Evolutionary conservation across 306 rosid genomes (phyloP).

Genomic region (Geum urbanum): DNA sequence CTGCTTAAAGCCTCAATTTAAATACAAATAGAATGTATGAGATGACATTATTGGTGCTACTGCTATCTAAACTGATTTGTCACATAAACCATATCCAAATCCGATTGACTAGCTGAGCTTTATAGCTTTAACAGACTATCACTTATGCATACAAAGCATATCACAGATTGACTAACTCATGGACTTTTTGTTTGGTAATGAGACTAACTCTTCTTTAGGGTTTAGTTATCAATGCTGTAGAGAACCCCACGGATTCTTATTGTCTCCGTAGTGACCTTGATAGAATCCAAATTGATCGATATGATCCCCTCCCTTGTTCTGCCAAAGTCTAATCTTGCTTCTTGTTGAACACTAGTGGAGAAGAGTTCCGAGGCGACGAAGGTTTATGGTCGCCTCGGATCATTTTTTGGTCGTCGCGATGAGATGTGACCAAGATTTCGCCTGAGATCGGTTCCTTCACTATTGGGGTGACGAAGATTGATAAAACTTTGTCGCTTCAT

Average conservation of each 20-base stretch:
- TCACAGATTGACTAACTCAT: background rate
- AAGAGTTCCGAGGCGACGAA: too few species aligned
- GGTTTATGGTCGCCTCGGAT: too few species aligned
- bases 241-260: background rate
- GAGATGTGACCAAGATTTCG: too few species aligned
- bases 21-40: slow-evolving; percentile 16
- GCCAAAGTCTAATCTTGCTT: background rate
- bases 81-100: background rate
- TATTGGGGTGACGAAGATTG: too few species aligned
- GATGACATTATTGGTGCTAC: slow-evolving; percentile 23
- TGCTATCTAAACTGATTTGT: slow-evolving; percentile 15
- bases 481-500: too few species aligned
- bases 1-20: background rate
- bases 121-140: background rate
- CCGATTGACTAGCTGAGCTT: background rate
- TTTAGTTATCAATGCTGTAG: slow-evolving; percentile 1
- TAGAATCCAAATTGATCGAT: background rate
- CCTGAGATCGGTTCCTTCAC: too few species aligned
- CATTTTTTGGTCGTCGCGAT: too few species aligned
- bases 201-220: slow-evolving; percentile 7
- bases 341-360: too few species aligned
- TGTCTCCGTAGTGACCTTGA: background rate
- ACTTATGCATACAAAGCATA: slow-evolving; percentile 2
- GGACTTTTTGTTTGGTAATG: slow-evolving; percentile 23
- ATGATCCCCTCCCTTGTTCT: background rate